Percentiles rank a stretch among this genome's conserved stretches.
Conservation (phyloP, 1,139 yeast species). For the Blastobotrys apis region DNA sequence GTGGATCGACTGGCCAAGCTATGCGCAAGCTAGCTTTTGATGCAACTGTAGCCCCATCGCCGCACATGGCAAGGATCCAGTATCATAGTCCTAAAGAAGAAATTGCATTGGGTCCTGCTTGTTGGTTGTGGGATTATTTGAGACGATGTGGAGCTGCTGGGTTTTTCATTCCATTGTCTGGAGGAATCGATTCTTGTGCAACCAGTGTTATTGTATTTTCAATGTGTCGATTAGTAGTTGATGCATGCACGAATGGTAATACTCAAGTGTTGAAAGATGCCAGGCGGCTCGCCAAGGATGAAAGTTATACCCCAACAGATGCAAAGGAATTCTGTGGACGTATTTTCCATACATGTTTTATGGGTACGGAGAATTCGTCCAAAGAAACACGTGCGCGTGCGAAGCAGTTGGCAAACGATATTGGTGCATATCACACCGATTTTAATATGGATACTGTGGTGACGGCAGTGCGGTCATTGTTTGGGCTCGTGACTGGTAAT, state of each 20-base stretch:
- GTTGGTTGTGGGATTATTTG: conserved; percentile 98
- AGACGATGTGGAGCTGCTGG: conserved; percentile 90
- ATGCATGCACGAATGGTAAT: conserved; percentile 57
- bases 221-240: conserved; percentile 82
- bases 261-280: conserved; percentile 73
- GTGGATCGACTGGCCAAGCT: conserved; percentile 14
- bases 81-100: conserved; percentile 90
- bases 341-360: conserved; percentile 83
- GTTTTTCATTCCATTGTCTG: conserved; percentile 85
- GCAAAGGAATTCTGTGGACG: conserved; percentile 72
- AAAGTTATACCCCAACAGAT: conserved; percentile 59
- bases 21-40: conserved; percentile 47
- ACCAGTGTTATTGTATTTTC: conserved; percentile 92
- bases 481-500: conserved; percentile 87
- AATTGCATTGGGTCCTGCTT: conserved; percentile 96
- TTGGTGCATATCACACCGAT: conserved; percentile 89
- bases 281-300: conserved; percentile 51
- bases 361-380: conserved; percentile 95
- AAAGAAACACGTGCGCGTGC: conserved; percentile 81
- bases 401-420: conserved; percentile 62
- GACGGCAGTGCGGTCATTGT: conserved; percentile 63
- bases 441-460: conserved; percentile 88
- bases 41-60: conserved; percentile 60
- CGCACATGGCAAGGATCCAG: conserved; percentile 40
- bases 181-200: conserved; percentile 98